phyloP scores from a whole-genome alignment of 83 land plant genomes.

The Picea mariana region DNA sequence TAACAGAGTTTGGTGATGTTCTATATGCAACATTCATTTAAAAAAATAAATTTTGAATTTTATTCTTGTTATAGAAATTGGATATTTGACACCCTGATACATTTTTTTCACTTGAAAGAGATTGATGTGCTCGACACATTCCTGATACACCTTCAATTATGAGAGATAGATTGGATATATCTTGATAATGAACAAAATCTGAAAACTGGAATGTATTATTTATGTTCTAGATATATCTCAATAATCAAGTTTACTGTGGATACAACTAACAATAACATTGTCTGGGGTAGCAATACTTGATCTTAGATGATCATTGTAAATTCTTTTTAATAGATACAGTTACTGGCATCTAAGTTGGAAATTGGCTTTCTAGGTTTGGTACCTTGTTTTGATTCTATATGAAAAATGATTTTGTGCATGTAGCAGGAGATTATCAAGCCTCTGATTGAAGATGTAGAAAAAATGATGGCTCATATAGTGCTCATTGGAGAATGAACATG shows the following conservation, averaged over 20 bases:
- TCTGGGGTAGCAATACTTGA: not conserved
- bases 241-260: constrained; percentile 49
- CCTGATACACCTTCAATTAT: too few relatives aligned
- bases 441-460: constrained; percentile 13
- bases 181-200: constrained; percentile 19
- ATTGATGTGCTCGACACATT: too few relatives aligned
- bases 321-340: not conserved
- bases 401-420: not conserved
- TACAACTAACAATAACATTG: constrained; percentile 9
- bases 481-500: constrained; percentile 28
- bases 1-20: too few relatives aligned
- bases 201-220: constrained; percentile 49
- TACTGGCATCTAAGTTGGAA: not conserved
- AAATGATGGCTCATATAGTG: constrained; percentile 28
- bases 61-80: too few relatives aligned
- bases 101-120: too few relatives aligned
- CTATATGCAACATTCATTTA: too few relatives aligned
- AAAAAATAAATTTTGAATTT: too few relatives aligned
- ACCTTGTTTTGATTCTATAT: not conserved
- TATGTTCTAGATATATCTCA: constrained; percentile 39
- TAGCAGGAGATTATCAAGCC: constrained; percentile 1
- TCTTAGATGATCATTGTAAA: not conserved
- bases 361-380: not conserved
- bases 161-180: not conserved
- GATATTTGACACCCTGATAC: too few relatives aligned